phyloP scores from a whole-genome alignment of 2,329 filamentous ascomycete genomes.

The Penicillium sclerotigenum region DNA sequence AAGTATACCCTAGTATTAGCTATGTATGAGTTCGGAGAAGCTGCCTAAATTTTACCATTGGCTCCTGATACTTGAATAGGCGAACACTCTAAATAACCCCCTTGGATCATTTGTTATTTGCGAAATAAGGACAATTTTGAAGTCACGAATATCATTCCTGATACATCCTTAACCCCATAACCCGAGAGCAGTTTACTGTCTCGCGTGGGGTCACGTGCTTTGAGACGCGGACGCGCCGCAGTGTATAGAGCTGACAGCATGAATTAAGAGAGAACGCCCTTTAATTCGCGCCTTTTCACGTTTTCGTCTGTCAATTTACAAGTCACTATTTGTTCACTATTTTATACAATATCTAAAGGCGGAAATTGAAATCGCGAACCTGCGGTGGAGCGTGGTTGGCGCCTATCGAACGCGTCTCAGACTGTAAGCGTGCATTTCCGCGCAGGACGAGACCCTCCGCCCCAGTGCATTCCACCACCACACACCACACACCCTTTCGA shows the following conservation, averaged over 20 bases:
- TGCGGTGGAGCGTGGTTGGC: slow-evolving; percentile 36
- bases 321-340: neutral
- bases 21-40: neutral
- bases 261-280: neutral
- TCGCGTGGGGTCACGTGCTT: slow-evolving; percentile 10
- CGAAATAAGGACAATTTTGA: neutral
- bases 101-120: no score
- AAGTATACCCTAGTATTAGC: no score
- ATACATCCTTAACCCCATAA: slow-evolving; percentile 5
- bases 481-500: slow-evolving; percentile 29
- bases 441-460: slow-evolving; percentile 36
- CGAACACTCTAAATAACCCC: no score
- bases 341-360: neutral
- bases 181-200: slow-evolving; percentile 6
- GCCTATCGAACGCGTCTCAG: slow-evolving; percentile 42
- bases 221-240: slow-evolving; percentile 9
- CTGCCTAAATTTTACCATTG: neutral
- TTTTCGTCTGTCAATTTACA: neutral
- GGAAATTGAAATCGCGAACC: slow-evolving; percentile 13
- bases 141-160: slow-evolving; percentile 5
- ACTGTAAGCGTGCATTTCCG: slow-evolving; percentile 42
- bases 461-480: slow-evolving; percentile 37
- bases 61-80: neutral
- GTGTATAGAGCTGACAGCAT: neutral
- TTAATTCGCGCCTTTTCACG: neutral